Evolutionary conservation across 495 filamentous ascomycete genomes (phyloP).

Genomic region (Podospora pseudocomata): DNA sequence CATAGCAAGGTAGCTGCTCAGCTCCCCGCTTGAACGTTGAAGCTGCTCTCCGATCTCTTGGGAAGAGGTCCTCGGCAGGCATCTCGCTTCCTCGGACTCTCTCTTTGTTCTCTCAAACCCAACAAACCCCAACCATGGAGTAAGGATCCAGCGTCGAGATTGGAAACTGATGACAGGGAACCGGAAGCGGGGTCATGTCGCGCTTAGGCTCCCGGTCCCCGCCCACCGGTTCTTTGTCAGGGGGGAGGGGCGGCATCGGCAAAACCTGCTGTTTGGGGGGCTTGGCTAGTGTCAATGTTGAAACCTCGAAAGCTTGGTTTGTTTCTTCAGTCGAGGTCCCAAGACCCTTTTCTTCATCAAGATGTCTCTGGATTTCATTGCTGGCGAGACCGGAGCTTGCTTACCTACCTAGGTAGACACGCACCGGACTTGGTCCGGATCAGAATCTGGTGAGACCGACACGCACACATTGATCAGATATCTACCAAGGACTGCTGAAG

Average conservation of each 20-base stretch:
- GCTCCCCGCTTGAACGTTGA: neutral
- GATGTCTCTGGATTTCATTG: no score
- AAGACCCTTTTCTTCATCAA: neutral
- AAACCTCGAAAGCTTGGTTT: neutral
- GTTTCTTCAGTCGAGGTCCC: neutral
- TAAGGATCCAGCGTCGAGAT: neutral
- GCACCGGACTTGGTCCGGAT: no score
- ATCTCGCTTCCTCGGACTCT: neutral
- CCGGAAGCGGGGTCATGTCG: constrained; percentile 1
- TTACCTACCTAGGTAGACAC: no score
- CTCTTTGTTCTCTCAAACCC: neutral
- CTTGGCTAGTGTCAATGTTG: constrained; percentile 11
- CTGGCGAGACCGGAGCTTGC: no score
- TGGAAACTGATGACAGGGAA: constrained; percentile 2
- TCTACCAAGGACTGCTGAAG: no score
- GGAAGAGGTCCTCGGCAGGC: no score
- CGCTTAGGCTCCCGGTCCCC: constrained; percentile 29
- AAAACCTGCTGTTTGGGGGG: constrained; percentile 27
- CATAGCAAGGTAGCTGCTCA: no score
- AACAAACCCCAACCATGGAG: neutral
- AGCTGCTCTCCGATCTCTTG: neutral
- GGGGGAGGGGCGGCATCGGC: constrained; percentile 42
- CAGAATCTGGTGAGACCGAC: no score
- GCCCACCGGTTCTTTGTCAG: constrained; percentile 31
- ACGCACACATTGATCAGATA: no score